A percentile compares a stretch with the other conserved stretches of the same genome.
These are phyloP conservation scores for Pythium aquatile DNA, from an alignment of 352 stramenopile genomes.

Conservation along the genomic window DNA sequence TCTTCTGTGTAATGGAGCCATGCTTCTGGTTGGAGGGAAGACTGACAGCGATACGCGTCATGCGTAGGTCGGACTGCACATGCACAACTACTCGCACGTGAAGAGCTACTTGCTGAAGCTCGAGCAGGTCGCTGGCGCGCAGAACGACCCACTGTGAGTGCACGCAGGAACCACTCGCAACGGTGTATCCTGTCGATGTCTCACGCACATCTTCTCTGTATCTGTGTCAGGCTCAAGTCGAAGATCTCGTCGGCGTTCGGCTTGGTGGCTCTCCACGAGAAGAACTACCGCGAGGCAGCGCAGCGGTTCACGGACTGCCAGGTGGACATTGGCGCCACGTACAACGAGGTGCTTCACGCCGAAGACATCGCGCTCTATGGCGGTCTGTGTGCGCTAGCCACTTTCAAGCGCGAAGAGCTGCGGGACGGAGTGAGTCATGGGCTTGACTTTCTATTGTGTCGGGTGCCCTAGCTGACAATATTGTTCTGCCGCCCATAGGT, in stretches of 20 bases:
- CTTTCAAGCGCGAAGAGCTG: constrained; percentile 80
- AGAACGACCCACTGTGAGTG: constrained; percentile 68
- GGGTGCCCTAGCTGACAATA: not conserved
- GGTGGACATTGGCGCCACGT: constrained; percentile 74
- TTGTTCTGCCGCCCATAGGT: constrained; percentile 31
- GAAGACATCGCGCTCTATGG: constrained; percentile 89
- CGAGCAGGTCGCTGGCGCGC: constrained; percentile 68
- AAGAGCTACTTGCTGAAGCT: constrained; percentile 88
- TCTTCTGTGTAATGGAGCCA: not conserved
- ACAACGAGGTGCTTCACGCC: constrained; percentile 75
- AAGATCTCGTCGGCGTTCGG: constrained; percentile 81
- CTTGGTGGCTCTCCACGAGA: constrained; percentile 75
- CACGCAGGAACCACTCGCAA: too few species aligned
- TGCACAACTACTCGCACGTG: constrained; percentile 84
- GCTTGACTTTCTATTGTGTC: not conserved
- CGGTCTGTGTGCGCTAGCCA: constrained; percentile 82
- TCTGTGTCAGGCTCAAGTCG: constrained; percentile 58
- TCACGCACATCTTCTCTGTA: not conserved
- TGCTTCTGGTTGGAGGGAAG: not conserved
- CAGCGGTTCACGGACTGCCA: constrained; percentile 83
- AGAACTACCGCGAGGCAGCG: constrained; percentile 75
- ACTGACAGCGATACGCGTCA: not conserved
- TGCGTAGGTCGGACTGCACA: constrained; percentile 66
- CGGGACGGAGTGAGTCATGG: constrained; percentile 51
- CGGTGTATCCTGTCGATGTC: not conserved